Evolutionary conservation across 1,139 yeast species (phyloP), one percentile per base, ranked within the genome.

Genomic region (Torulaspora pretoriensis): DNA sequence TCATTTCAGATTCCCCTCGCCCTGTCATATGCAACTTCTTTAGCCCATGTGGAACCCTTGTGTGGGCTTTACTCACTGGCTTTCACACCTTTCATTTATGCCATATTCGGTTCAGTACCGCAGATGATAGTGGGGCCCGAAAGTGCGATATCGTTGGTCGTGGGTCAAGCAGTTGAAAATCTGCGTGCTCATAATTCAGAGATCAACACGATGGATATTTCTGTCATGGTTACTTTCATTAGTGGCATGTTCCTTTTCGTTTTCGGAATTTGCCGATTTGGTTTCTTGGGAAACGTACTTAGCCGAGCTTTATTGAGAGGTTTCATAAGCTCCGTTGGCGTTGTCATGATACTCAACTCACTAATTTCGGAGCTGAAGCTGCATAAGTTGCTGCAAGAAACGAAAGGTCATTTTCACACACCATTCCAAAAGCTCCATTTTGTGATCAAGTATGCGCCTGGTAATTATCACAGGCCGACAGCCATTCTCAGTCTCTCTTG

Each of bases 111-210:
- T 0, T 82, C 96, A 19, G 96, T 89, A 1, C 97, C 97, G 0
- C 95, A 85, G 59, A 86, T 92, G 96, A 84, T 90, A 44, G 95
- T 90, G 6, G 97, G 97, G 0, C 98, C 98, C 0, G 98, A 92
- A 61, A 94, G 92, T 7, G 96, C 97, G 1, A 84, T 90, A 24
- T 85, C 95, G 1, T 72, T 92, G 61, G 83, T 92, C 34, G 87
- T 92, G 2, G 97, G 97, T 2, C 96, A 88, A 61, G 89, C 94
- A 0, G 83, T 89, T n/a, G 88, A 85, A 51, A 80, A 84, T 9
- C 55, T 79, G 31, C 44, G 48, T 12, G 80, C 77, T 45, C 86
- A 82, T 56, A 64, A 74, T 40, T 60, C 68, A 12, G 63, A 70
- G 10, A 54, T 78, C 13, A 77, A 77, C 46, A 79, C 89, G 0